Conservation (phyloP, 441 rosid genomes). For the Adansonia gregorii region DNA sequence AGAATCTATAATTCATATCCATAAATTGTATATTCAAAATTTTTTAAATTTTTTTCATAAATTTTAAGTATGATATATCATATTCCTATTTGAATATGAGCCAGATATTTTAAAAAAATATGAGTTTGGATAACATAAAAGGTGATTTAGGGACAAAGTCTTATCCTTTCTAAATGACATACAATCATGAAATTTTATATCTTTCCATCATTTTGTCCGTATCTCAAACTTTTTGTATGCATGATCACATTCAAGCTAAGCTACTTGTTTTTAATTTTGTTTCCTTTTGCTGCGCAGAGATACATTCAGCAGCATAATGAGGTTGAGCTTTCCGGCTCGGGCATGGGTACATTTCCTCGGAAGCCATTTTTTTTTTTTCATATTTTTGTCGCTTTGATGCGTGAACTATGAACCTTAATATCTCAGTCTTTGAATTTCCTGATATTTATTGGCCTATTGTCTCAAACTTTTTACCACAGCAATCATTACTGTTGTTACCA, state of each 20-base stretch:
- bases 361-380: neutral
- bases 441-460: neutral
- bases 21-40: too few species aligned
- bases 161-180: neutral
- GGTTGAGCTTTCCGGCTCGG: conserved; percentile 51
- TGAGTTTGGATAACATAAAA: too few species aligned
- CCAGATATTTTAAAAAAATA: too few species aligned
- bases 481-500: conserved; percentile 59
- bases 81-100: too few species aligned
- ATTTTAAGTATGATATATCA: too few species aligned
- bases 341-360: conserved; percentile 46
- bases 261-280: neutral
- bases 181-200: too few species aligned
- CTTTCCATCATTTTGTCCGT: neutral
- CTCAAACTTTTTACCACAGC: conserved; percentile 42
- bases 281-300: conserved; percentile 35
- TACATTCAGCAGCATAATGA: conserved; percentile 49
- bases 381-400: neutral
- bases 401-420: neutral
- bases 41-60: too few species aligned
- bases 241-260: neutral
- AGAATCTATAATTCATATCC: too few species aligned
- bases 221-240: too few species aligned
- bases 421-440: neutral
- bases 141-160: neutral